Percentiles rank a stretch among this genome's conserved stretches.
Conservation (phyloP, 176 grass and related monocot species). For the Phyllostachys edulis region DNA sequence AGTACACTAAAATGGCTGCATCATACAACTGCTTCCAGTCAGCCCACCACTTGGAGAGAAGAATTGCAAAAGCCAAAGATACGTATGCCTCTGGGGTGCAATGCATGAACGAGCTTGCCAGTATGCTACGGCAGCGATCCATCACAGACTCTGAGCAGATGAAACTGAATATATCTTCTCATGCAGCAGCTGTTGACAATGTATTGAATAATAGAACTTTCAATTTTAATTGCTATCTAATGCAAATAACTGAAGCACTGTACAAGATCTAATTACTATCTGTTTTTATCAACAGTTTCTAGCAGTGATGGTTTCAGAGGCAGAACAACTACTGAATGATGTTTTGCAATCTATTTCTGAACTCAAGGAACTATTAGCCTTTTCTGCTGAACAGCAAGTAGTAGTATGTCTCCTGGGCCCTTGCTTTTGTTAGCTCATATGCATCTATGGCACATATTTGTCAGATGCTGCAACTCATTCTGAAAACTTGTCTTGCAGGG, state of each 20-base stretch:
- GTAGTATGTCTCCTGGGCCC: slow-evolving; percentile 42
- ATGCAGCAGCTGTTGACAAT: slow-evolving; percentile 59
- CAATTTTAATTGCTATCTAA: slow-evolving; percentile 18
- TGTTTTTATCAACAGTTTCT: slow-evolving; percentile 57
- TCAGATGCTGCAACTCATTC: not conserved
- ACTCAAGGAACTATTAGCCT: slow-evolving; percentile 54
- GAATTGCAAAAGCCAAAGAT: slow-evolving; percentile 58
- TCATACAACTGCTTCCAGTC: slow-evolving; percentile 48
- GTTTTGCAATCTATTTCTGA: slow-evolving; percentile 57
- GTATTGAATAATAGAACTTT: slow-evolving; percentile 43
- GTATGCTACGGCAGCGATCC: slow-evolving; percentile 40
- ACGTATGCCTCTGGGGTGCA: slow-evolving; percentile 52
- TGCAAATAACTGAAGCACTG: not conserved
- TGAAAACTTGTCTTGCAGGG: slow-evolving; percentile 30
- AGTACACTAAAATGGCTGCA: slow-evolving; percentile 18
- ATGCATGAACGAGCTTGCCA: slow-evolving; percentile 52
- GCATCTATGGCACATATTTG: slow-evolving; percentile 16
- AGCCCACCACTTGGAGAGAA: slow-evolving; percentile 52
- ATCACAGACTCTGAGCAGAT: slow-evolving; percentile 55
- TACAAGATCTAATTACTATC: slow-evolving; percentile 15
- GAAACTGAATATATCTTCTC: slow-evolving; percentile 41
- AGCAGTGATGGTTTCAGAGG: slow-evolving; percentile 58
- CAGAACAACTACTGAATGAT: slow-evolving; percentile 57
- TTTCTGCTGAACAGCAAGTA: slow-evolving; percentile 58
- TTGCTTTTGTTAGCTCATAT: slow-evolving; percentile 4